Percentiles rank a stretch among this genome's conserved stretches.
These are phyloP conservation scores for Plectosphaerella cucumerina DNA, from an alignment of 2,329 filamentous ascomycete species.

Conservation along the genomic window DNA sequence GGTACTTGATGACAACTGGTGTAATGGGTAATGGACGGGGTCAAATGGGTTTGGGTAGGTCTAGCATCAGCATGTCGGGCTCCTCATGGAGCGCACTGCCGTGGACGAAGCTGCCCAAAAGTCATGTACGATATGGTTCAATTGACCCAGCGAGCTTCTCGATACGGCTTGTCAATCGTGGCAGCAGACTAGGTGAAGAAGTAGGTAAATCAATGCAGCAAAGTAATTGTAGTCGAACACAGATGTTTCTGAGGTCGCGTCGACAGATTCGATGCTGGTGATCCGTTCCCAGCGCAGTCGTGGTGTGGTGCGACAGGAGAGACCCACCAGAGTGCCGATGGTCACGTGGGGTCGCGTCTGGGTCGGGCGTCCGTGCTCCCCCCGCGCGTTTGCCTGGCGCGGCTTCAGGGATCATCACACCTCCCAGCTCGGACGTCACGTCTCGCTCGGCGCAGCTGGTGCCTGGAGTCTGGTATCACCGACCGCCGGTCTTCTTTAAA, in stretches of 20 bases:
- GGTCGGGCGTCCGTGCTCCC: not conserved
- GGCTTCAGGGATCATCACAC: not conserved
- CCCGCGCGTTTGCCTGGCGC: not conserved
- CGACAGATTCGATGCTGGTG: too few species aligned
- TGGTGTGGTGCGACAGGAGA: not conserved
- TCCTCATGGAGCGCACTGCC: too few species aligned
- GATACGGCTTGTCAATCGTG: too few species aligned
- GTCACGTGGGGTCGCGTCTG: conserved; percentile 3
- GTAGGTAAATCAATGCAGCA: too few species aligned
- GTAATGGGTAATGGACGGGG: not conserved
- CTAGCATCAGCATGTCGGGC: not conserved
- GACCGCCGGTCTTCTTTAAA: not conserved
- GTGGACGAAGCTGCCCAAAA: too few species aligned
- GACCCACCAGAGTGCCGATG: not conserved
- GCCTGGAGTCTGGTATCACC: not conserved
- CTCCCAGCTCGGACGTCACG: not conserved
- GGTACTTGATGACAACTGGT: not conserved
- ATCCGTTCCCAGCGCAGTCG: too few species aligned
- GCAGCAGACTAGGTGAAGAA: too few species aligned
- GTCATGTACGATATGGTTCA: too few species aligned
- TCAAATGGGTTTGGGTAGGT: not conserved
- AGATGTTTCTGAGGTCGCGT: too few species aligned
- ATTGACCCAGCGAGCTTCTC: too few species aligned
- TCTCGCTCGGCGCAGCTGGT: not conserved
- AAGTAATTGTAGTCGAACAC: too few species aligned